Base-by-base conservation (phyloP, 1,284 basidiomycete species). In the Fomes fomentarius region DNA sequence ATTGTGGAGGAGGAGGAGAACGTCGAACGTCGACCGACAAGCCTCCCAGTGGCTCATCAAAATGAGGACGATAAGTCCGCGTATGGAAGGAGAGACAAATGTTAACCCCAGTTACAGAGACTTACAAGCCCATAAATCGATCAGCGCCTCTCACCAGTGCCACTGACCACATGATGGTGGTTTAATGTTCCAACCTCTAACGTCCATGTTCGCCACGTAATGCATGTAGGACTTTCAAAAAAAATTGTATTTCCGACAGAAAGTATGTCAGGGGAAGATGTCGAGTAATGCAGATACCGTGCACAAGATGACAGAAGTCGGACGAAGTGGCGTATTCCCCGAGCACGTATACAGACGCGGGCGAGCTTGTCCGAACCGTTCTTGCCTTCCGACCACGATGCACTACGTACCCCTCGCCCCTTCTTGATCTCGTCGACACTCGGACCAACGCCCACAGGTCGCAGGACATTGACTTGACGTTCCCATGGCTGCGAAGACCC, bases 401-500 rank as follows among this genome's bases (percentile, higher is more conserved):
- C 53, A 49, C 50, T 58, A 54, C 43, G 19, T 11, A 24, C 25
- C 22, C 41, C 8, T 17, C 42, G 21, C 39, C 47, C 22, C 17
- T 12, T 40, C 22, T 24, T 11, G 21, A 38, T 4, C 33, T 39
- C 31, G 43, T 35, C 46, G 34, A 38, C 35, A 39, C 28, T 25
- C 17, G 31, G n/a, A 22, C 31, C 21, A 38, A 4, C 9, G 21
- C 38, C 21, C 19, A 24, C 8, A 38, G 5, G 5, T 38, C 35
- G 21, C n/a, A 10, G 21, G 10, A 4, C 35, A 19, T 19, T 38
- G 17, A 19, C 11, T 24, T 24, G 11, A 22, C 19, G 22, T 2
- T 46, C 37, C 11, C 52, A 70, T 69, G 68, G 58, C 70, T 21
- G 56, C 67, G 46, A 73, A 67, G 53, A 54, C 62, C 10, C 54